Evolutionary conservation across 306 rosid genomes (phyloP).

Genomic region (Canavalia ensiformis): DNA sequence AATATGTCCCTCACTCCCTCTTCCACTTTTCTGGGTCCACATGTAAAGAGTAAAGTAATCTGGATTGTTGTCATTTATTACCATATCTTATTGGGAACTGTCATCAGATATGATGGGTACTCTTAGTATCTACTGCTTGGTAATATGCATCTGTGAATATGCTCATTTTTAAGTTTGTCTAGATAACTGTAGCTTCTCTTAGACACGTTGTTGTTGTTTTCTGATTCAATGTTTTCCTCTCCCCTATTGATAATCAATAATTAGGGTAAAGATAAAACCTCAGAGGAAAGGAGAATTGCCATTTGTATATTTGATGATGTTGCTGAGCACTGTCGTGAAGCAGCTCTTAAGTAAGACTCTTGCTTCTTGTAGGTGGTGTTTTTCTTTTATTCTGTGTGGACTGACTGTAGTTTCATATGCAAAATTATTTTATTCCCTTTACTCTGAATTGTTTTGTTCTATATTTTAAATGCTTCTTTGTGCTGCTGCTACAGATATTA

Average conservation of each 20-base stretch:
- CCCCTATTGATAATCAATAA: conserved; percentile 37
- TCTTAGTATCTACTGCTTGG: background rate
- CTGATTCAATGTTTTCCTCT: background rate
- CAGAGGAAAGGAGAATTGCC: conserved; percentile 97
- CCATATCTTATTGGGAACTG: too few species aligned
- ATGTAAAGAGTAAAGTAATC: background rate
- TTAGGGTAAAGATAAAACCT: conserved; percentile 92
- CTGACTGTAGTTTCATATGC: conserved; percentile 7
- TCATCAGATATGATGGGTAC: too few species aligned
- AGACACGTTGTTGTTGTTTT: background rate
- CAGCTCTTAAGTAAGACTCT: conserved; percentile 80
- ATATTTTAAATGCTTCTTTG: conserved; percentile 37
- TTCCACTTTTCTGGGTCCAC: background rate
- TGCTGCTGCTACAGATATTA: conserved; percentile 74
- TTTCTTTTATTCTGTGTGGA: conserved; percentile 18
- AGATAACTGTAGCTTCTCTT: background rate
- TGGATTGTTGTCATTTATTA: conserved; percentile 15
- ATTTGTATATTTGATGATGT: conserved; percentile 96
- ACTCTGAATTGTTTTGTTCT: conserved; percentile 28
- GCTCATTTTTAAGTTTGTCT: background rate
- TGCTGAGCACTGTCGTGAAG: conserved; percentile 95
- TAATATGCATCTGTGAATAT: background rate
- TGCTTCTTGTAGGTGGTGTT: background rate
- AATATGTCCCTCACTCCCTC: too few species aligned
- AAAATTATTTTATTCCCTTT: conserved; percentile 8